Base-by-base conservation (phyloP, 2,329 filamentous ascomycete species). In the Cytospora piceae region DNA sequence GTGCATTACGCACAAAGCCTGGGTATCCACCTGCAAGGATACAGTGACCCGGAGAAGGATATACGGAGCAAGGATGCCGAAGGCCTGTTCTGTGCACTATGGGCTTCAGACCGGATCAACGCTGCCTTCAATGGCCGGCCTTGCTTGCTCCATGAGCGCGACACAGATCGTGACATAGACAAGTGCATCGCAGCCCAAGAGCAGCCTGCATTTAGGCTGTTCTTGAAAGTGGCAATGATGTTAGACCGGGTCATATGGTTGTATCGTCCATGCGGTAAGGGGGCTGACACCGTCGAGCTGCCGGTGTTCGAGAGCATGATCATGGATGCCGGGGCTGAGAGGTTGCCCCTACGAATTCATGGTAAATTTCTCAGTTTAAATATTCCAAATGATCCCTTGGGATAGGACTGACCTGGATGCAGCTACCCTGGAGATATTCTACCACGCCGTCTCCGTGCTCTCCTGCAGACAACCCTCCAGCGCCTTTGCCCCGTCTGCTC, bases 381-480 rank as follows among this genome's bases (percentile, higher is more conserved):
- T 2, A 32, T 11, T 4, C 15, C 4, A 24, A 14, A 7, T 12
- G 1, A 11, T 12, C 3, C 24, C 1, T 1, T n/a, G 20, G 24
- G n/a, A 11, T 1, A 24, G 3, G 15, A 1, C 22, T 22, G 8
- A 17, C 9, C 14, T 42, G 11, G 20, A 5, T 7, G 6, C 46
- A 87, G 85, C 81, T 9, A 88, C 87, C 0, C 80, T 89, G 8
- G 87, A 89, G 69, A 82, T 85, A 0, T 82, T 90, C 20, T 90
- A 90, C 70, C 86, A 89, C 70, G 85, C 86, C 3, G 83, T 90
- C 8, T 83, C 85, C 42, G 87, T 89, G 11, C 76, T 89, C 2
- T 88, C 86, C 0, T 88, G 85, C 58, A 81, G 87, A n/a, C 79
- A 83, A 6, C 78, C 82, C 0, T 67, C 70, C 1, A 71, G 73